phyloP scores from a whole-genome alignment of 176 grass and related monocot genomes.

The Echinochloa phyllopogon region DNA sequence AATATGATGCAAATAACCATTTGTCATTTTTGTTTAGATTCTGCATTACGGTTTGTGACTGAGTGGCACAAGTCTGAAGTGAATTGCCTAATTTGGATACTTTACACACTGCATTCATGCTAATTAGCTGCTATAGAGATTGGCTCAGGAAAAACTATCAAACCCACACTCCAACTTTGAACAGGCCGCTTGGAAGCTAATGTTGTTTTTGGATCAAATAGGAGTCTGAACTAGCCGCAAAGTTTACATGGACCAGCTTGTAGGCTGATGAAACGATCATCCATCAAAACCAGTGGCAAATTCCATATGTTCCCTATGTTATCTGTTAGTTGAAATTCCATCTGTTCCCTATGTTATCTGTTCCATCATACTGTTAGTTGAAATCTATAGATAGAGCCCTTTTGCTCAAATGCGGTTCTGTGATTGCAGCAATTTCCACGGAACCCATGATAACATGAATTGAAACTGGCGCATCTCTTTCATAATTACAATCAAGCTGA shows the following conservation, averaged over 20 bases:
- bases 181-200: constrained; percentile 4
- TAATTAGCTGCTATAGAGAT: constrained; percentile 9
- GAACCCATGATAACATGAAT: background rate
- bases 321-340: constrained; percentile 6
- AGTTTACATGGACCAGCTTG: background rate
- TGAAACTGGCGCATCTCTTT: background rate
- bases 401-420: background rate
- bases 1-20: background rate
- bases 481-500: background rate
- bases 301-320: background rate
- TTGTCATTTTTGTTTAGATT: constrained; percentile 14
- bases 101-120: background rate
- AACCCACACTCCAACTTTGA: constrained; percentile 14
- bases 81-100: background rate
- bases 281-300: background rate
- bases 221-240: background rate
- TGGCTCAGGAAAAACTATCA: background rate
- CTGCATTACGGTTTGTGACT: background rate
- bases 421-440: background rate
- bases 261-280: background rate
- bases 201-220: background rate
- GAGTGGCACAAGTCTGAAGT: background rate
- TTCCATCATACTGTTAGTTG: background rate
- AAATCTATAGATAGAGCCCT: background rate
- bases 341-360: too few species aligned